Evolutionary conservation across 2,329 filamentous ascomycete species (phyloP).

Genomic region (Myriosclerotinia curreyana): DNA sequence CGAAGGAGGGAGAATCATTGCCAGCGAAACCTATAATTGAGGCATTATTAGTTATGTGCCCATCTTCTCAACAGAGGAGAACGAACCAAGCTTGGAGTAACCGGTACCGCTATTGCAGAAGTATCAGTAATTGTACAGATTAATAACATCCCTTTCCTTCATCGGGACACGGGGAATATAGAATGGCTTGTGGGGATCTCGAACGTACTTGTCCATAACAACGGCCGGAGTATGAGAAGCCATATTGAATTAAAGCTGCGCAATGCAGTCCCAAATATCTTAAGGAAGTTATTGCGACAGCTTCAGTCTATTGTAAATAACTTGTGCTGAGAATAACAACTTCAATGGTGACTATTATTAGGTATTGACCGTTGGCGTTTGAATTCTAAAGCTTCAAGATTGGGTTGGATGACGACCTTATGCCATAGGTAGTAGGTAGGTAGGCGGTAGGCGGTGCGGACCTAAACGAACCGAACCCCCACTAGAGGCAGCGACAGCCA

Average conservation of each 20-base stretch:
- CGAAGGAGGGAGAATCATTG: conserved; percentile 98
- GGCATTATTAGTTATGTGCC: conserved; percentile 16
- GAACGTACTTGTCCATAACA: conserved; percentile 99
- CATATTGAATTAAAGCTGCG: conserved; percentile 56
- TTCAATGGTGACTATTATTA: not conserved
- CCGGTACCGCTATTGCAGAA: conserved; percentile 79
- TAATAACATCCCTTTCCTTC: not conserved
- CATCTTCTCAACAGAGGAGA: not conserved
- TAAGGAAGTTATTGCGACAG: conserved; percentile 37
- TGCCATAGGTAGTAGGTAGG: too few species aligned
- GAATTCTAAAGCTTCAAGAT: conserved; percentile 20
- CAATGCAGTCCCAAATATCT: conserved; percentile 32
- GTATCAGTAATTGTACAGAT: conserved; percentile 30
- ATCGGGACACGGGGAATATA: conserved; percentile 16
- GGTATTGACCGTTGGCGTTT: conserved; percentile 19
- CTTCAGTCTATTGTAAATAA: conserved; percentile 21
- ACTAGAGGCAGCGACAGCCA: conserved; percentile 16
- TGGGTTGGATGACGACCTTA: conserved; percentile 29
- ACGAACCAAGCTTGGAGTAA: conserved; percentile 94
- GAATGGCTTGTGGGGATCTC: conserved; percentile 36
- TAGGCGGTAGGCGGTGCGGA: conserved; percentile 16
- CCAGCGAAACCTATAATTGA: conserved; percentile 78
- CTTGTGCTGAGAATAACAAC: conserved; percentile 15
- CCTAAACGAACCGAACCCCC: conserved; percentile 24
- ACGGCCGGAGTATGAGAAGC: conserved; percentile 98